Percentiles rank a stretch among this genome's conserved stretches.
Conservation (phyloP, 768 basidiomycete species). For the Tephrocybe rancida region DNA sequence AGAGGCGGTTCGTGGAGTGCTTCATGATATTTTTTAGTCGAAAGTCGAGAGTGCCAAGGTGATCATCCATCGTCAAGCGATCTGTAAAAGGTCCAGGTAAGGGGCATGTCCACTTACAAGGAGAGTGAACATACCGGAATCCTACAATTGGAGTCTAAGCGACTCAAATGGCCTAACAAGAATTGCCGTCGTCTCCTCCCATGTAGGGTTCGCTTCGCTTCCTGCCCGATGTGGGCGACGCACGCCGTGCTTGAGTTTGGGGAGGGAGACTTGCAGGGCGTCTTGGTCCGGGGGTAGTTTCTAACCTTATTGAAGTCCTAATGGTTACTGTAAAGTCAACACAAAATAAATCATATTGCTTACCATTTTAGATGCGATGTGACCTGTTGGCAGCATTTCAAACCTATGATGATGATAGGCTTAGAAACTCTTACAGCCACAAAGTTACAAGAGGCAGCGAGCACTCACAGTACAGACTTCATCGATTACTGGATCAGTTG, state of each 20-base stretch:
- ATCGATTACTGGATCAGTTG: too few relatives aligned
- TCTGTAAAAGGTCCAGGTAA: constrained; percentile 36
- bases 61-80: too few relatives aligned
- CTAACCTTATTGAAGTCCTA: too few relatives aligned
- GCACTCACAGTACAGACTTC: too few relatives aligned
- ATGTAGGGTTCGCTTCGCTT: constrained; percentile 65
- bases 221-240: constrained; percentile 71
- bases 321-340: too few relatives aligned
- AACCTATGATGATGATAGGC: too few relatives aligned
- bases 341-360: too few relatives aligned
- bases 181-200: constrained; percentile 59
- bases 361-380: too few relatives aligned
- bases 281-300: too few relatives aligned
- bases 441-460: too few relatives aligned
- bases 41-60: constrained; percentile 50
- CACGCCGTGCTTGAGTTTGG: constrained; percentile 56
- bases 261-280: constrained; percentile 57
- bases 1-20: constrained; percentile 41
- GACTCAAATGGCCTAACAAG: constrained; percentile 65
- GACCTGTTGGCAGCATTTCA: too few relatives aligned
- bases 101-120: background rate
- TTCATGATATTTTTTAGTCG: constrained; percentile 36
- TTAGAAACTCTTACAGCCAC: too few relatives aligned
- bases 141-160: constrained; percentile 69
- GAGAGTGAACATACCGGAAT: constrained; percentile 49